phyloP scores from a whole-genome alignment of 2,329 filamentous ascomycete species.

The Exophiala viscosa region DNA sequence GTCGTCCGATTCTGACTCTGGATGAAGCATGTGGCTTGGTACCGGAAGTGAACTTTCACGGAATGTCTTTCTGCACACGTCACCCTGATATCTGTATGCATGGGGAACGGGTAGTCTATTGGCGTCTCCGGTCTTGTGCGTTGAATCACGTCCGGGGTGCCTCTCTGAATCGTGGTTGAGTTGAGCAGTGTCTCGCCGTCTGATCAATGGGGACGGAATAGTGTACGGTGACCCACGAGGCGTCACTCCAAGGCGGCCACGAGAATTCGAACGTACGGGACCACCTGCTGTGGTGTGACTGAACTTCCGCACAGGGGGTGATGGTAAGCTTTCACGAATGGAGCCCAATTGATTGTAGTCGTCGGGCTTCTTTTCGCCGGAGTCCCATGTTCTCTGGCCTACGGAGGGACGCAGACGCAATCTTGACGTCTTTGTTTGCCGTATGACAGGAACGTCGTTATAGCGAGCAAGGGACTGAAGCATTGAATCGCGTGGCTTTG shows the following conservation, averaged over 20 bases:
- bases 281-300: conserved; percentile 3
- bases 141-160: neutral
- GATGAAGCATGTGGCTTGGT: conserved; percentile 4
- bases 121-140: neutral
- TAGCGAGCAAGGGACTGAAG: conserved; percentile 18
- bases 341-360: conserved; percentile 1
- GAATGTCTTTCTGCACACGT: neutral
- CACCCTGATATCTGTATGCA: neutral
- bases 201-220: conserved; percentile 5
- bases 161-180: neutral
- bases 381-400: conserved; percentile 11
- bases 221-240: conserved; percentile 23
- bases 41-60: conserved; percentile 20
- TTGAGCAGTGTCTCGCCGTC: neutral
- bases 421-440: conserved; percentile 21
- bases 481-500: conserved; percentile 22
- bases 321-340: conserved; percentile 7
- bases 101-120: neutral
- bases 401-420: conserved; percentile 11
- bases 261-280: conserved; percentile 17
- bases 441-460: conserved; percentile 8
- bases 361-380: conserved; percentile 5
- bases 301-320: neutral
- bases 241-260: conserved; percentile 18
- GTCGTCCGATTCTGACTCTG: neutral